These are phyloP conservation scores for Polymyxa betae DNA, from an alignment of 208 protist species.

Conservation along the genomic window DNA sequence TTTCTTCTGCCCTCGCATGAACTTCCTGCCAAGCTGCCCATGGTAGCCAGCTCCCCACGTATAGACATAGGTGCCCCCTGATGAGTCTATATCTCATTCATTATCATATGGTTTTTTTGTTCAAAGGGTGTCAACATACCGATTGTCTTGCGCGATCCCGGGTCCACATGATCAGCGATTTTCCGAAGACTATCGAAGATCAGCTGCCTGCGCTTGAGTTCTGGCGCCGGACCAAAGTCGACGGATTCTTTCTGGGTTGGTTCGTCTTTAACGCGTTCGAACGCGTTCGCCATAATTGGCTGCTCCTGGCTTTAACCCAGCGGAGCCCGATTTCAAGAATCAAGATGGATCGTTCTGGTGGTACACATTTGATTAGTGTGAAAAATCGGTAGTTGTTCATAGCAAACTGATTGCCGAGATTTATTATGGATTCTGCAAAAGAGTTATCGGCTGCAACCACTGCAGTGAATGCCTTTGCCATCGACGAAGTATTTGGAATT, in stretches of 20 bases:
- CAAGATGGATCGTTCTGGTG: no score
- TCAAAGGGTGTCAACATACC: neutral
- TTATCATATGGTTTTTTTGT: neutral
- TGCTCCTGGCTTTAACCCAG: no score
- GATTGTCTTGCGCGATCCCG: neutral
- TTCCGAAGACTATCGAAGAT: conserved; percentile 45
- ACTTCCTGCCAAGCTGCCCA: conserved; percentile 62
- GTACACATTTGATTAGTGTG: no score
- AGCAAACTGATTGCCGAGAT: no score
- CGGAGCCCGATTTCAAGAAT: no score
- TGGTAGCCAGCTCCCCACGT: conserved; percentile 60
- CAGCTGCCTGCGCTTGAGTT: neutral
- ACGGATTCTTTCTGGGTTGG: neutral
- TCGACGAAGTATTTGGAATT: conserved; percentile 52
- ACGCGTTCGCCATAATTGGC: no score
- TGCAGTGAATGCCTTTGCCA: no score
- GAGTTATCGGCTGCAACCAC: no score
- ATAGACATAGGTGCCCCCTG: conserved; percentile 57
- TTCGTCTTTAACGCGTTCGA: no score
- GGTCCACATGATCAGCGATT: conserved; percentile 5
- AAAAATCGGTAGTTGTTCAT: no score
- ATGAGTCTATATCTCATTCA: conserved; percentile 1
- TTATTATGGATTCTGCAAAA: no score
- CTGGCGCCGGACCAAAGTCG: conserved; percentile 23
- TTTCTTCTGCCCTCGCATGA: conserved; percentile 55